Conservation (phyloP, 305 asterid species). For the Fraxinus ornus region DNA sequence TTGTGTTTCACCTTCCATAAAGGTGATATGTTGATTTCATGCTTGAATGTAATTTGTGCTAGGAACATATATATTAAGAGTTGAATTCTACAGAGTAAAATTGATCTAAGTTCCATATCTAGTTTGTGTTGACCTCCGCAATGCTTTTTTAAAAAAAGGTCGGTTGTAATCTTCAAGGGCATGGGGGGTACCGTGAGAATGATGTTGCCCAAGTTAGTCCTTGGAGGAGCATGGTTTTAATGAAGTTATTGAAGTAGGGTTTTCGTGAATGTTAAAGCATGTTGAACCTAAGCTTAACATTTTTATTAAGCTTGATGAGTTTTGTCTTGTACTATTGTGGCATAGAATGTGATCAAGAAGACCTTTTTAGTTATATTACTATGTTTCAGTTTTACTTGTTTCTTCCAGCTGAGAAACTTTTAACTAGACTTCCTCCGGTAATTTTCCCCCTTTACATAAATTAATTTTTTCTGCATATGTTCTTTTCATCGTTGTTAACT, state of each 20-base stretch:
- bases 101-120: neutral
- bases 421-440: neutral
- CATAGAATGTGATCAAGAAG: neutral
- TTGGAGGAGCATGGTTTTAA: neutral
- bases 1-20: neutral
- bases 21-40: neutral
- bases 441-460: neutral
- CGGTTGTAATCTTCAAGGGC: neutral
- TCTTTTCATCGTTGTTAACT: neutral
- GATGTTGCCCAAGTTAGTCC: neutral
- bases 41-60: neutral
- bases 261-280: neutral
- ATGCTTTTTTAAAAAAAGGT: neutral
- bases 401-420: neutral
- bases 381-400: neutral
- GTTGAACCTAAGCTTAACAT: neutral
- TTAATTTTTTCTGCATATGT: conserved; percentile 2
- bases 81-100: neutral
- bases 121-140: neutral
- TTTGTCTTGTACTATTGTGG: neutral
- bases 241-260: neutral
- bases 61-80: neutral
- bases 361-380: neutral
- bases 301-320: neutral
- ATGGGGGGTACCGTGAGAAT: neutral